Evolutionary conservation across 1,139 yeast species (phyloP).

Genomic region (Candida tropicalis): DNA sequence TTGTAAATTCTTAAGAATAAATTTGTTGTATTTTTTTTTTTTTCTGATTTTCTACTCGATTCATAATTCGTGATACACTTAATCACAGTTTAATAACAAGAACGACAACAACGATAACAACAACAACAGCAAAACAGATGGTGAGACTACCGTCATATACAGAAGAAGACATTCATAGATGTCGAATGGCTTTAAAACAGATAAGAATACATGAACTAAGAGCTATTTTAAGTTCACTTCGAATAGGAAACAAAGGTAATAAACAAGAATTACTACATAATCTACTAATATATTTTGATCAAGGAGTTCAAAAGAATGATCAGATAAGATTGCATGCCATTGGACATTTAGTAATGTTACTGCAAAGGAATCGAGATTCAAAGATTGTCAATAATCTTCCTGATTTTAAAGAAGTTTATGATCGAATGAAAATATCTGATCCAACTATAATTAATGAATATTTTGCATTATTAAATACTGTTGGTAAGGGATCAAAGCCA

Average conservation of each 20-base stretch:
- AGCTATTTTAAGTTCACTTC: neutral
- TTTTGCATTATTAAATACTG: neutral
- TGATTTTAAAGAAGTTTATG: neutral
- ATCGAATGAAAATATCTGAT: neutral
- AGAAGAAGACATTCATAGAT: neutral
- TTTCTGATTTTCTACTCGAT: neutral
- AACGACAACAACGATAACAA: neutral
- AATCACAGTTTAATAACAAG: too few species aligned
- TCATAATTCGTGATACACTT: too few species aligned
- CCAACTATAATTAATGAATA: neutral
- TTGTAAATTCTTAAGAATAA: too few species aligned
- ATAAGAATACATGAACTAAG: neutral
- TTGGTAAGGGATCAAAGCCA: conserved; percentile 7
- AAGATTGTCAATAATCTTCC: neutral
- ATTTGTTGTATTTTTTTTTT: neutral
- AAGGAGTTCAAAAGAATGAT: neutral
- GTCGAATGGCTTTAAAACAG: neutral
- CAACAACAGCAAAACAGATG: too few species aligned
- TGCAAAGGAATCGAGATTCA: neutral
- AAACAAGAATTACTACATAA: neutral
- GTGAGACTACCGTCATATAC: conserved; percentile 1
- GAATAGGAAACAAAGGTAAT: neutral
- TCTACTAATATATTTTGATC: neutral
- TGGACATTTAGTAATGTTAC: neutral
- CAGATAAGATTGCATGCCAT: neutral